Percentiles rank a stretch among this genome's conserved stretches.
phyloP scores from a whole-genome alignment of 2,329 filamentous ascomycete species.

The Botrytis fabae region DNA sequence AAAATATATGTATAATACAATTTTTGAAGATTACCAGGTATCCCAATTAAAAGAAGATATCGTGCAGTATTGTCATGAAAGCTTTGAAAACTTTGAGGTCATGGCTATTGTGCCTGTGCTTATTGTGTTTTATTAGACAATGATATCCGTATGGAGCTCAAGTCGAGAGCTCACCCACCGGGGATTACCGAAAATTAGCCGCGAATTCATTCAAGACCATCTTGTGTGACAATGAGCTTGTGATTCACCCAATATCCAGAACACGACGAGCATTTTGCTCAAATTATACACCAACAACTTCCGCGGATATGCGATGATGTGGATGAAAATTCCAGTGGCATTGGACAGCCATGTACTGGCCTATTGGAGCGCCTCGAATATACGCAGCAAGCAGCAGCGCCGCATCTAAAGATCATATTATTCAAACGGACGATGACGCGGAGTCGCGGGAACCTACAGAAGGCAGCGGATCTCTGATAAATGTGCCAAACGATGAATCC shows the following conservation, averaged over 20 bases:
- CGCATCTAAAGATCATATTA: constrained; percentile 50
- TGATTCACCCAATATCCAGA: constrained; percentile 3
- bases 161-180: neutral
- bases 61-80: neutral
- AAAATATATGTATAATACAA: neutral
- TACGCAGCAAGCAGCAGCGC: constrained; percentile 74
- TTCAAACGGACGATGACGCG: constrained; percentile 63
- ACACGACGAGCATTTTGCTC: constrained; percentile 26
- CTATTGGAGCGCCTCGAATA: constrained; percentile 78
- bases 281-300: constrained; percentile 28
- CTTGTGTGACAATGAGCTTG: neutral
- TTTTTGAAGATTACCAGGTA: neutral
- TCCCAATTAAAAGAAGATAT: neutral
- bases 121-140: neutral
- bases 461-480: constrained; percentile 40
- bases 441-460: constrained; percentile 43
- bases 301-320: constrained; percentile 39
- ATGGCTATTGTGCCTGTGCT: neutral
- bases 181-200: constrained; percentile 14
- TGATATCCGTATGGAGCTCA: neutral
- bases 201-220: neutral
- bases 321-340: constrained; percentile 40
- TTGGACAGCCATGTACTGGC: constrained; percentile 77
- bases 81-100: neutral
- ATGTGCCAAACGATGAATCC: constrained; percentile 33